A percentile compares a stretch with the other conserved stretches of the same genome.
phyloP scores from a whole-genome alignment of 495 filamentous ascomycete genomes.

The Cairneyella variabilis region DNA sequence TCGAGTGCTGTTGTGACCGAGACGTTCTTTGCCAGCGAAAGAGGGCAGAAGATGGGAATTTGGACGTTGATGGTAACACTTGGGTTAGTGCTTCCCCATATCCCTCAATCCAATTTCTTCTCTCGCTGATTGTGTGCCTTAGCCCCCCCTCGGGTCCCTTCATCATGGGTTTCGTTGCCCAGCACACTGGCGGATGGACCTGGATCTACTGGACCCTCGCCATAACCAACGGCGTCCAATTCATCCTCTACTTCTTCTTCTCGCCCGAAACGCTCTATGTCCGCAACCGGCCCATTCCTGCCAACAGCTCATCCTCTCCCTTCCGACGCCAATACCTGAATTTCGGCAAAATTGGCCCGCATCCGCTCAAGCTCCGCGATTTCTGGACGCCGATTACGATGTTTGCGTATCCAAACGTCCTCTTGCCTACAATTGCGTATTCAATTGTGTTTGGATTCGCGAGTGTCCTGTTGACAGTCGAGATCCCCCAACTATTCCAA shows the following conservation, averaged over 20 bases:
- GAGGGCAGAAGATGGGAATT: slow-evolving; percentile 48
- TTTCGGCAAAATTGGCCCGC: slow-evolving; percentile 45
- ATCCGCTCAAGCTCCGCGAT: slow-evolving; percentile 40
- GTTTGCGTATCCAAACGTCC: slow-evolving; percentile 31
- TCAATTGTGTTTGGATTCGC: slow-evolving; percentile 49
- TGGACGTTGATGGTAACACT: slow-evolving; percentile 52
- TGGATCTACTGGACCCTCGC: slow-evolving; percentile 46
- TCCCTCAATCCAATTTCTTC: slow-evolving; percentile 30
- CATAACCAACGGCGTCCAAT: slow-evolving; percentile 47
- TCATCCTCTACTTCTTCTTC: slow-evolving; percentile 52
- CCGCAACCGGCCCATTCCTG: slow-evolving; percentile 3
- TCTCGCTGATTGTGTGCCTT: neutral
- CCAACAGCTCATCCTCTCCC: slow-evolving; percentile 21
- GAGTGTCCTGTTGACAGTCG: slow-evolving; percentile 44
- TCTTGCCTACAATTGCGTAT: slow-evolving; percentile 48
- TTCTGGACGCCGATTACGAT: slow-evolving; percentile 40
- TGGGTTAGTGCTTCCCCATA: slow-evolving; percentile 34
- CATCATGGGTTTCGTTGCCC: slow-evolving; percentile 21
- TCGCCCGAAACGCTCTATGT: slow-evolving; percentile 53
- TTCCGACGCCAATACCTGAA: slow-evolving; percentile 38
- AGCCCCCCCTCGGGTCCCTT: slow-evolving; percentile 15
- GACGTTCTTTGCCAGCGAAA: slow-evolving; percentile 44
- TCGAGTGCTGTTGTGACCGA: slow-evolving; percentile 52
- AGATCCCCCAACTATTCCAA: slow-evolving; percentile 48
- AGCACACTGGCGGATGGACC: slow-evolving; percentile 22